Evolutionary conservation across 345 rosid genomes (phyloP), one percentile per base, ranked within the genome.

Genomic region (Moringa oleifera): DNA sequence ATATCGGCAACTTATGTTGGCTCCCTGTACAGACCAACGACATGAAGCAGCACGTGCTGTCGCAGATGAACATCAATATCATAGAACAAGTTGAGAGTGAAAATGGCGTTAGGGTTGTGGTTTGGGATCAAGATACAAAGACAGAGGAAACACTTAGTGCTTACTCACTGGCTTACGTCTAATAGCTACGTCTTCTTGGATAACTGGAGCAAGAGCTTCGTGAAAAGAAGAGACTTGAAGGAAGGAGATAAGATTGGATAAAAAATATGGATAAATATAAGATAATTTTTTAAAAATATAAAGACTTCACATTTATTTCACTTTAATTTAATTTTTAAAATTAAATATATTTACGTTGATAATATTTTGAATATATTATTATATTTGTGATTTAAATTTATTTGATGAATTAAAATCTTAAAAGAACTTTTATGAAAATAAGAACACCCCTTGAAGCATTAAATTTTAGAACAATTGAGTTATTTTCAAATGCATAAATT

Each of bases 171-270:
- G 53, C 1, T 63, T 18, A 9, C 20, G 0, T 12, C 62, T 21
- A 20, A 17, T 20, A 61, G 71, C 67, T 71, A 60, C 55, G n/a
- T 66, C 19, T 20, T 71, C 21, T 65, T 54, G 6, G 59, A 53
- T 55, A 23, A 7, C 0, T 71, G 71, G 75, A 1, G 0, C 7
- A 13, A 15, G 59, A 2, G 22, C 4, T 71, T 71, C 65, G 41
- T 66, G 0, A 19, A 23, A 11, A 55, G 68, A 19, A 64, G 68
- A 54, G 37, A 4, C 1, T 45, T 64, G 41, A 12, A 5, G 15
- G 19, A 13, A 55, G 41, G 25, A 23, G 68, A 64, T 6, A 7
- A 41, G 53, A 46, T 55, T 64, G 60, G 45, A 21, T n/a, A n/a
- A n/a, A n/a, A n/a, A n/a, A n/a, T n/a, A n/a, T n/a, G n/a, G n/a